Percentiles rank a stretch among this genome's conserved stretches.
Evolutionary conservation across 139 green algal species (phyloP).

Genomic region (Chlorella sorokiniana): DNA sequence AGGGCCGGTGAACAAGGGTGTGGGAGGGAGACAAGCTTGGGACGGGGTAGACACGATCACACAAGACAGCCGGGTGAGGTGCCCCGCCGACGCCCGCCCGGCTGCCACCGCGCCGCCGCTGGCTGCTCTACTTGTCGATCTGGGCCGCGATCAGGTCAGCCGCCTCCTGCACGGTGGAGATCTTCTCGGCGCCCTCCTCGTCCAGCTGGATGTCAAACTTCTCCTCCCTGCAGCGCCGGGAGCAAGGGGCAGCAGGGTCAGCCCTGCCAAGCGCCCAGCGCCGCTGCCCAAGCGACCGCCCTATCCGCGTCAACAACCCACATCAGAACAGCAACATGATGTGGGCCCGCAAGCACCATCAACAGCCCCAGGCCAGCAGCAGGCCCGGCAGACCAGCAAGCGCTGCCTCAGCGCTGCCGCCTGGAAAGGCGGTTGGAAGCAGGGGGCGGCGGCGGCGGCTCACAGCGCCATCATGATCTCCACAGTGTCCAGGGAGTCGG

Average conservation of each 20-base stretch:
- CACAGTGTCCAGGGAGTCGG: slow-evolving; percentile 98
- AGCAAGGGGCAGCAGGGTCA: too few species aligned
- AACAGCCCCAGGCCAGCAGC: too few species aligned
- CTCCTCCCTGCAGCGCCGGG: slow-evolving; percentile 57
- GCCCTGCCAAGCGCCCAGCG: too few species aligned
- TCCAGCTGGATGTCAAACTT: slow-evolving; percentile 96
- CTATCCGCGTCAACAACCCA: too few species aligned
- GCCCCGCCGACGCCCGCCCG: background rate
- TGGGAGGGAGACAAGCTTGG: background rate
- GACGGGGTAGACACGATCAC: background rate
- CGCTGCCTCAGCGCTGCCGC: too few species aligned
- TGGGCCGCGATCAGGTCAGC: slow-evolving; percentile 88
- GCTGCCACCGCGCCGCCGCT: background rate
- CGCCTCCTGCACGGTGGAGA: slow-evolving; percentile 88
- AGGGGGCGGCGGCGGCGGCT: background rate
- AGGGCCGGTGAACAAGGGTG: background rate
- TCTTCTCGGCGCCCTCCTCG: slow-evolving; percentile 97
- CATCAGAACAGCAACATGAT: background rate
- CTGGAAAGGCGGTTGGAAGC: background rate
- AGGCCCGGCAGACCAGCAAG: too few species aligned
- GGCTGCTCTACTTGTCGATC: slow-evolving; percentile 54
- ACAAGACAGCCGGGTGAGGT: background rate
- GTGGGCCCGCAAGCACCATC: too few species aligned
- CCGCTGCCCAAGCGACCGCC: too few species aligned
- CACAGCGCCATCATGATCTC: slow-evolving; percentile 99